A percentile compares a stretch with the other conserved stretches of the same genome.
Conservation (phyloP, 345 rosid genomes). For the Limnanthes douglasii region DNA sequence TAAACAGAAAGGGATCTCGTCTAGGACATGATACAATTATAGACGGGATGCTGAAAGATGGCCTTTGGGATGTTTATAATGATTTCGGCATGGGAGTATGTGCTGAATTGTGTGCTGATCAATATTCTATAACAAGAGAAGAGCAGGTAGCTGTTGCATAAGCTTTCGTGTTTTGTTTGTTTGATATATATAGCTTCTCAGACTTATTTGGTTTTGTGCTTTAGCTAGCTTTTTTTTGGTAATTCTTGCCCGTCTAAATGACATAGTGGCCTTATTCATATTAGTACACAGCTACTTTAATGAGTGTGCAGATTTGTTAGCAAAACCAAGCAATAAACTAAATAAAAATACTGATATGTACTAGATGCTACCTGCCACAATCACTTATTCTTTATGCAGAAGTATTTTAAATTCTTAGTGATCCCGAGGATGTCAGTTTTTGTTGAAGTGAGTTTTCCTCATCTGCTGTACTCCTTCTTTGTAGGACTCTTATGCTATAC, state of each 20-base stretch:
- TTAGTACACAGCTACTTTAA: too few relatives aligned
- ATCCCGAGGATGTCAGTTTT: background rate
- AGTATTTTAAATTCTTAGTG: background rate
- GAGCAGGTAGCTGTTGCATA: constrained; percentile 43
- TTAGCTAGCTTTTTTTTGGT: too few relatives aligned
- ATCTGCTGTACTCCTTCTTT: constrained; percentile 2
- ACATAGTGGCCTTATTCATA: too few relatives aligned
- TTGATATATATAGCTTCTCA: too few relatives aligned
- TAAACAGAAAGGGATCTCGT: constrained; percentile 76
- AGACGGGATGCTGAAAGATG: constrained; percentile 93
- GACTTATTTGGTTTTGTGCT: too few relatives aligned
- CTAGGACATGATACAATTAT: constrained; percentile 69
- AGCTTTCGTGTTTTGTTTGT: constrained; percentile 3
- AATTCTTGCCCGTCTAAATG: too few relatives aligned
- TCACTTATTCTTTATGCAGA: background rate
- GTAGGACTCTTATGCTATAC: constrained; percentile 79
- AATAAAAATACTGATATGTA: too few relatives aligned
- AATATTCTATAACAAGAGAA: constrained; percentile 48
- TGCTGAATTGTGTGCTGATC: constrained; percentile 85
- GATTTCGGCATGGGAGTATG: constrained; percentile 86
- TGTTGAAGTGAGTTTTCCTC: background rate
- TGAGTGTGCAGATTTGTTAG: too few relatives aligned
- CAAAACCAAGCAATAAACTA: too few relatives aligned
- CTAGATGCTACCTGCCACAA: too few relatives aligned
- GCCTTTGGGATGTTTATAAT: constrained; percentile 96